These are phyloP conservation scores for Penicillium dipodomyicola DNA, from an alignment of 495 filamentous ascomycete genomes.

Conservation along the genomic window DNA sequence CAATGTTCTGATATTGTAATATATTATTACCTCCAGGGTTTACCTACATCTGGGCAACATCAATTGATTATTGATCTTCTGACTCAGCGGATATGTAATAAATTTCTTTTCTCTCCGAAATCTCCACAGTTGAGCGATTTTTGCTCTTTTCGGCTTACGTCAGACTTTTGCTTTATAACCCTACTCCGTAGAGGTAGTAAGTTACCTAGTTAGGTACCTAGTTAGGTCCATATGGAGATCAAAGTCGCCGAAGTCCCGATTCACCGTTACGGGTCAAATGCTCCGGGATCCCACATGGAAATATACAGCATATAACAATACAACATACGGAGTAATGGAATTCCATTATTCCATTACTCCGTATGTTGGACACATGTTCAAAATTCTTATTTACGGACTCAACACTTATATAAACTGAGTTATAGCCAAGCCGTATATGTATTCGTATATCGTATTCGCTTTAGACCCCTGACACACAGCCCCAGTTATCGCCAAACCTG, in stretches of 20 bases:
- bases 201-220: no score
- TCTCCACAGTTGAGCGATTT: conserved; percentile 15
- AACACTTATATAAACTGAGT: no score
- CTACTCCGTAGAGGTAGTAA: no score
- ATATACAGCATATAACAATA: not conserved
- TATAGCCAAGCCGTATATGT: not conserved
- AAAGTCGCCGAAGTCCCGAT: conserved; percentile 25
- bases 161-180: not conserved
- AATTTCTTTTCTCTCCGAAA: not conserved
- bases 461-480: not conserved
- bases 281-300: not conserved
- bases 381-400: no score
- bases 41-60: no score
- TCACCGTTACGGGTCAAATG: conserved; percentile 15
- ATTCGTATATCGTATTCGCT: conserved; percentile 4
- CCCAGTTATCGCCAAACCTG: not conserved
- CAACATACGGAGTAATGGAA: no score
- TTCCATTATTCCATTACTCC: no score
- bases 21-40: no score
- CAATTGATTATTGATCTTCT: not conserved
- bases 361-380: no score
- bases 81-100: conserved; percentile 12
- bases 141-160: conserved; percentile 3
- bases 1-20: no score
- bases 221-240: no score